phyloP scores from a whole-genome alignment of 163 green algal genomes.

The Trebouxia gelatinosa region DNA sequence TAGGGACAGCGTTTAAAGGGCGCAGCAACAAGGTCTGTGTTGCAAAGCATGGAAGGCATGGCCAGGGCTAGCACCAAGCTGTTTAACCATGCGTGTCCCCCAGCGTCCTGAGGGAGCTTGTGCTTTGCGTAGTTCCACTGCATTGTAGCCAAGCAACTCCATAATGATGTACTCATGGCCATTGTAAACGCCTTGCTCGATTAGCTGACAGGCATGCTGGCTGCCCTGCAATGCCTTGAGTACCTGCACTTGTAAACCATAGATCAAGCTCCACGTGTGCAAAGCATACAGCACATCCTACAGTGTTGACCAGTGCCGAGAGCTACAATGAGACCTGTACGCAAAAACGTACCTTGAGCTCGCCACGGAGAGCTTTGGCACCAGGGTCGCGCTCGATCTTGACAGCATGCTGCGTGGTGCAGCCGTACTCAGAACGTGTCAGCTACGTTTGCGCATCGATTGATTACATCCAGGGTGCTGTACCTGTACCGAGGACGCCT shows the following conservation, averaged over 20 bases:
- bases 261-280: too few relatives aligned
- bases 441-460: background rate
- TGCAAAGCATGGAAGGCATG: background rate
- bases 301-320: too few relatives aligned
- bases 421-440: background rate
- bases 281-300: too few relatives aligned
- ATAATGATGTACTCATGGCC: constrained; percentile 66
- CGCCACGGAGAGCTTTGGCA: constrained; percentile 52
- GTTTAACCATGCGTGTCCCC: constrained; percentile 59
- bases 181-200: constrained; percentile 33
- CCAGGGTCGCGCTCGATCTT: constrained; percentile 65
- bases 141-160: constrained; percentile 68
- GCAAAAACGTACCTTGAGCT: constrained; percentile 55
- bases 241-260: too few relatives aligned
- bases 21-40: background rate
- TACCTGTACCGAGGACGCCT: constrained; percentile 1
- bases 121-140: constrained; percentile 51
- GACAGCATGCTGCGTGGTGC: constrained; percentile 56
- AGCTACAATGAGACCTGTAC: too few relatives aligned
- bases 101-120: constrained; percentile 52
- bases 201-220: constrained; percentile 28
- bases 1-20: background rate
- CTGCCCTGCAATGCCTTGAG: constrained; percentile 46
- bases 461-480: too few relatives aligned
- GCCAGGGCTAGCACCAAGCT: constrained; percentile 18